A percentile compares a stretch with the other conserved stretches of the same genome.
phyloP scores from a whole-genome alignment of 805 yeast genomes.

The Lachancea meyersii region DNA sequence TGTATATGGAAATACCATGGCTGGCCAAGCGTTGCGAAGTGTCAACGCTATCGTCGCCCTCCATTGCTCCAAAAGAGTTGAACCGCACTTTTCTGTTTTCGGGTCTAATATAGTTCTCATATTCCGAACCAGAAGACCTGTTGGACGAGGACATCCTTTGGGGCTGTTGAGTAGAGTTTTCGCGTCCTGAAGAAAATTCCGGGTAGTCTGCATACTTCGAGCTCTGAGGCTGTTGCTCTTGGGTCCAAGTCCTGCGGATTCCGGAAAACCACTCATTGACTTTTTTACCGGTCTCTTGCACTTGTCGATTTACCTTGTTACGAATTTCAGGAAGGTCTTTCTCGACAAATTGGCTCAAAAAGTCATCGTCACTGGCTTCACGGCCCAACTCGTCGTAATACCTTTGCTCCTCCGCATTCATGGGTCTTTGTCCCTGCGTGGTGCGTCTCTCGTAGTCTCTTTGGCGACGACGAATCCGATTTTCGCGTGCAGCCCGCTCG shows the following conservation, averaged over 20 bases:
- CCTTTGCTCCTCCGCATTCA: slow-evolving; percentile 2
- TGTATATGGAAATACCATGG: slow-evolving; percentile 29
- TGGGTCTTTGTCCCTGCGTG: slow-evolving; percentile 9
- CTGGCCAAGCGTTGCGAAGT: slow-evolving; percentile 20
- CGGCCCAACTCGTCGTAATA: slow-evolving; percentile 12
- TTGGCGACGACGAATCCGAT: slow-evolving; percentile 24
- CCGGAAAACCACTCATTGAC: slow-evolving; percentile 76
- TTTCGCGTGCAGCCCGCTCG: slow-evolving; percentile 23
- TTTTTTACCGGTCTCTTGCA: slow-evolving; percentile 73
- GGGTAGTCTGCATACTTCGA: slow-evolving; percentile 2
- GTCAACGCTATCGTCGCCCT: slow-evolving; percentile 24
- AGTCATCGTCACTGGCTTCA: slow-evolving; percentile 39
- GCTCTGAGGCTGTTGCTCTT: slow-evolving; percentile 16
- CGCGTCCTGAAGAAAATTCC: slow-evolving; percentile 1
- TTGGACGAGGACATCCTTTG: slow-evolving; percentile 6
- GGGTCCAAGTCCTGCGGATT: slow-evolving; percentile 30
- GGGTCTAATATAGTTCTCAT: slow-evolving; percentile 6
- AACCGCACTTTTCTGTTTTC: slow-evolving; percentile 22
- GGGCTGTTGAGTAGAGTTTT: background rate
- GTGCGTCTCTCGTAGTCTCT: slow-evolving; percentile 14
- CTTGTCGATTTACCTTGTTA: slow-evolving; percentile 62
- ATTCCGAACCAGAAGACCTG: slow-evolving; percentile 3
- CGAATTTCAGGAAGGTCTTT: slow-evolving; percentile 54
- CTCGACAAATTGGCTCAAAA: slow-evolving; percentile 53
- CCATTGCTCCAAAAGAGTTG: slow-evolving; percentile 31